Percentiles rank a stretch among this genome's conserved stretches.
Conservation (phyloP, 768 basidiomycete species). For the Fomitopsis serialis region DNA sequence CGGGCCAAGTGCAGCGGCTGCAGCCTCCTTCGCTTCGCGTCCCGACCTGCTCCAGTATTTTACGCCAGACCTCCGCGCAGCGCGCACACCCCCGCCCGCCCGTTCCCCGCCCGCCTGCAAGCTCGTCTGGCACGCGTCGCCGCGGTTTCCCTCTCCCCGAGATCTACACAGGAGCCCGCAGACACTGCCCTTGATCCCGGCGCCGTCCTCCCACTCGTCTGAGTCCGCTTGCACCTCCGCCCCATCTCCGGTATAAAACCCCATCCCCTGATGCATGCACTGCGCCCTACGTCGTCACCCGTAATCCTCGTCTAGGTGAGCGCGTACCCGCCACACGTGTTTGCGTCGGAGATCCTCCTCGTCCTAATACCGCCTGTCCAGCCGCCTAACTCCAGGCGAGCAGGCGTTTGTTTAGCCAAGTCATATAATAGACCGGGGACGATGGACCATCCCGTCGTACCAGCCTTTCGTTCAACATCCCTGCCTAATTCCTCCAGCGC, state of each 20-base stretch:
- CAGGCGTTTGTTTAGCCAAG: slow-evolving; percentile 16
- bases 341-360: slow-evolving; percentile 7
- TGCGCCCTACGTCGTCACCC: slow-evolving; percentile 9
- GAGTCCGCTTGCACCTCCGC: slow-evolving; percentile 3
- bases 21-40: not conserved
- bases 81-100: slow-evolving; percentile 12
- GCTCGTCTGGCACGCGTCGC: not conserved
- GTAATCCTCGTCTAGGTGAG: slow-evolving; percentile 18
- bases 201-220: not conserved
- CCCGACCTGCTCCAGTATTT: slow-evolving; percentile 5
- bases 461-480: slow-evolving; percentile 23
- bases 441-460: slow-evolving; percentile 18
- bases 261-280: slow-evolving; percentile 14
- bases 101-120: not conserved
- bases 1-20: no score
- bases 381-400: slow-evolving; percentile 17
- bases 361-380: not conserved
- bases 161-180: not conserved
- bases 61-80: slow-evolving; percentile 15
- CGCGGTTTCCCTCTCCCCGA: slow-evolving; percentile 7
- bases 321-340: slow-evolving; percentile 11
- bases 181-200: slow-evolving; percentile 15
- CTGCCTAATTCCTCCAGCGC: slow-evolving; percentile 15
- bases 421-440: slow-evolving; percentile 13
- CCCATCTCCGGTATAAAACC: slow-evolving; percentile 6